Evolutionary conservation across 345 rosid genomes (phyloP).

Genomic region (Pugionium dolabratum): DNA sequence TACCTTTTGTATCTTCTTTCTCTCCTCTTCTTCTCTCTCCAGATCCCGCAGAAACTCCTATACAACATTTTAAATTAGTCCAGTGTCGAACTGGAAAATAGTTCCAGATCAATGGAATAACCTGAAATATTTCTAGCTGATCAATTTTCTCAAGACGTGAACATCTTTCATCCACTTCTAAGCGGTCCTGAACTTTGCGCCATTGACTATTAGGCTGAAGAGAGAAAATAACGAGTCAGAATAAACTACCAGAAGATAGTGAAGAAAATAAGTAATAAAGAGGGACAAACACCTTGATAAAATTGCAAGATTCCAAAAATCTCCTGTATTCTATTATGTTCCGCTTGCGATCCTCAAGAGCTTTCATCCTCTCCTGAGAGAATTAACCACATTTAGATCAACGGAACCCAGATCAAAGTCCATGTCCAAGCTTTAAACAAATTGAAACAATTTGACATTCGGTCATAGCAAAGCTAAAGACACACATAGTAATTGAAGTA

Average conservation of each 20-base stretch:
- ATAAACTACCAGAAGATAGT: conserved; percentile 11
- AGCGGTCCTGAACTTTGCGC: conserved; percentile 93
- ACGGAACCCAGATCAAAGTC: conserved; percentile 11
- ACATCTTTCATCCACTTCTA: conserved; percentile 93
- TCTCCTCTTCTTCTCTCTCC: conserved; percentile 93
- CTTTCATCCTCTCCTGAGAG: conserved; percentile 69
- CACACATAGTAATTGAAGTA: conserved; percentile 13
- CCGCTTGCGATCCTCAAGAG: conserved; percentile 73
- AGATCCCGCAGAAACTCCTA: conserved; percentile 83
- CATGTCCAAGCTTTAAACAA: conserved; percentile 19
- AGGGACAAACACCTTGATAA: conserved; percentile 67
- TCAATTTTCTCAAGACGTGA: conserved; percentile 85
- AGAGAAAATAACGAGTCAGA: conserved; percentile 29
- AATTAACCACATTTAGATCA: conserved; percentile 37
- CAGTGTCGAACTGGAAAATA: conserved; percentile 19
- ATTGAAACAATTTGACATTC: neutral
- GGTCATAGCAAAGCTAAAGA: conserved; percentile 19
- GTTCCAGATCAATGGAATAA: conserved; percentile 33
- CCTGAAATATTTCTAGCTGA: conserved; percentile 91
- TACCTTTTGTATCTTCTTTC: conserved; percentile 89
- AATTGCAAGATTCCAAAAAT: conserved; percentile 84
- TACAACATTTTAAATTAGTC: conserved; percentile 43
- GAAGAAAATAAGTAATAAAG: conserved; percentile 4
- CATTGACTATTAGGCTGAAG: conserved; percentile 86
- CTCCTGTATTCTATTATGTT: conserved; percentile 67